Conservation (phyloP, 805 yeast genomes). For the Kregervanrija pseudodelftensis region DNA sequence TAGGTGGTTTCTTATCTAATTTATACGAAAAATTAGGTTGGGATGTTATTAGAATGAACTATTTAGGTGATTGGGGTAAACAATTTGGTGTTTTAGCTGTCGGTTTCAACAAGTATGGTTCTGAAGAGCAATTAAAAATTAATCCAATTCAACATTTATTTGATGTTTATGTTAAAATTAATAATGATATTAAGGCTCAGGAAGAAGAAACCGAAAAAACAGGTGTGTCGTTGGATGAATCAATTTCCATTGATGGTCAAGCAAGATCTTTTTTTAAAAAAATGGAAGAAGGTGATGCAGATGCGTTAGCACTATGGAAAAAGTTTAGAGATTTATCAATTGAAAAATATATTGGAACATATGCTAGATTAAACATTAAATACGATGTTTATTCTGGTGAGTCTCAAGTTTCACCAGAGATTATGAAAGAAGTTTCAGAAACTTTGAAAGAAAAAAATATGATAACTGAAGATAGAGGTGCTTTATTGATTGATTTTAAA, state of each 20-base stretch:
- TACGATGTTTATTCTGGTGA: conserved; percentile 93
- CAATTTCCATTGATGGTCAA: conserved; percentile 57
- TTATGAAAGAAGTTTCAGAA: conserved; percentile 60
- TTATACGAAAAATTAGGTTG: conserved; percentile 87
- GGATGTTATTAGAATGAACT: conserved; percentile 88
- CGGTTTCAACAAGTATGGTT: conserved; percentile 83
- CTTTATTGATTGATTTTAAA: conserved; percentile 78
- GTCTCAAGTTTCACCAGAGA: conserved; percentile 77
- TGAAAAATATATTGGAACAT: conserved; percentile 76
- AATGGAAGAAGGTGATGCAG: conserved; percentile 91
- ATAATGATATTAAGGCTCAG: conserved; percentile 65
- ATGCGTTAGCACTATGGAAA: conserved; percentile 72
- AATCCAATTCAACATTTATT: conserved; percentile 95
- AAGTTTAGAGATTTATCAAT: conserved; percentile 89
- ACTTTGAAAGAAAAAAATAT: conserved; percentile 60
- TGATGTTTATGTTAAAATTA: conserved; percentile 85
- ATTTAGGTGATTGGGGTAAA: conserved; percentile 99
- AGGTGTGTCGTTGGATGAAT: conserved; percentile 41
- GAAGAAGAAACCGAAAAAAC: conserved; percentile 45
- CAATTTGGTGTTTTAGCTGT: conserved; percentile 95
- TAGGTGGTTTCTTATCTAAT: conserved; percentile 91
- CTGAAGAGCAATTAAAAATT: conserved; percentile 55
- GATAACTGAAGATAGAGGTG: conserved; percentile 85
- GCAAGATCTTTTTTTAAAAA: conserved; percentile 83
- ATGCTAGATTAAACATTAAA: conserved; percentile 83